Evolutionary conservation across 1,139 yeast species (phyloP).

Genomic region (Hansenula sp.): DNA sequence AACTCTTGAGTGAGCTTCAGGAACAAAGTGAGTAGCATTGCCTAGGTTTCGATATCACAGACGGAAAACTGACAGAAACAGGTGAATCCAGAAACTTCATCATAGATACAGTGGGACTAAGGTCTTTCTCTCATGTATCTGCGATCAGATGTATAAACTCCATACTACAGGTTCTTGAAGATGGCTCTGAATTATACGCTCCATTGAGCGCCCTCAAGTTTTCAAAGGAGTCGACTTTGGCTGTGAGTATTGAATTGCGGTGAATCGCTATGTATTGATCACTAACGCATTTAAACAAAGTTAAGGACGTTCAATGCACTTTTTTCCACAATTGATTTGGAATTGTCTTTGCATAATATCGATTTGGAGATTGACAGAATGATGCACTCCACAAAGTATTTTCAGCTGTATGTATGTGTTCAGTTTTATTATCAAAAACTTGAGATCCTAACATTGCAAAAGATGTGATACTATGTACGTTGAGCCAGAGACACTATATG

Average conservation of each 20-base stretch:
- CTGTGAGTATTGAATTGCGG: no score
- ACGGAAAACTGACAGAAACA: neutral
- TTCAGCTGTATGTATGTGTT: neutral
- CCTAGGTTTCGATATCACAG: neutral
- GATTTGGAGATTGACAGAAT: neutral
- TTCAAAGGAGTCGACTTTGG: constrained; percentile 1
- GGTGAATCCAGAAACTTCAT: constrained; percentile 4
- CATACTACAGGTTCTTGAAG: neutral
- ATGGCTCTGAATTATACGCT: neutral
- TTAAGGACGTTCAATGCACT: neutral
- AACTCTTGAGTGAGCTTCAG: neutral
- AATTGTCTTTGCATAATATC: neutral
- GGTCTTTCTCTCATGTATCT: constrained; percentile 1
- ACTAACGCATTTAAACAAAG: no score
- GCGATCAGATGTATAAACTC: neutral
- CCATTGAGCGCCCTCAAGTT: constrained; percentile 2
- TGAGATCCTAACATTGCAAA: neutral
- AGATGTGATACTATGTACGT: constrained; percentile 24
- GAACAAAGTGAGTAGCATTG: neutral
- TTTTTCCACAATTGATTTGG: neutral
- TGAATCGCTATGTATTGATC: no score
- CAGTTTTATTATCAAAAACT: no score
- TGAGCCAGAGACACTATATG: constrained; percentile 32
- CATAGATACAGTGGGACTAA: constrained; percentile 3
- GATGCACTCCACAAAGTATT: neutral